Conservation (phyloP, 345 rosid genomes). For the sweet orange (Citrus sinensis) region DVS_A1.0 CM039168.1:27630001-27630500, state of each 20-base stretch:
- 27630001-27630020: not conserved
- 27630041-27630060: not conserved
- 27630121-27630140: not conserved
- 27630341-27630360: constrained; percentile 20
- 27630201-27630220: constrained; percentile 5
- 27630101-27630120: not conserved
- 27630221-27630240: not conserved
- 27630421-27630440: constrained; percentile 84
- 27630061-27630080: not conserved
- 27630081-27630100: not conserved
- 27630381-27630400: constrained; percentile 80
- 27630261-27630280: not conserved
- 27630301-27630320: constrained; percentile 27
- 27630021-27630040: not conserved
- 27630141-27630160: not conserved
- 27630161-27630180: not conserved
- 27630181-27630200: not conserved
- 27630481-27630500: constrained; percentile 56
- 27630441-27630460: constrained; percentile 59
- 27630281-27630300: not conserved
- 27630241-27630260: not conserved
- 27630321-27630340: constrained; percentile 15
- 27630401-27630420: constrained; percentile 52
- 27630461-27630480: constrained; percentile 61
- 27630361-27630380: constrained; percentile 23